A percentile compares a stretch with the other conserved stretches of the same genome.
These are phyloP conservation scores for Chaetoceros tenuissimus DNA, from an alignment of 108 stramenopile genomes.

Conservation along the genomic window DNA sequence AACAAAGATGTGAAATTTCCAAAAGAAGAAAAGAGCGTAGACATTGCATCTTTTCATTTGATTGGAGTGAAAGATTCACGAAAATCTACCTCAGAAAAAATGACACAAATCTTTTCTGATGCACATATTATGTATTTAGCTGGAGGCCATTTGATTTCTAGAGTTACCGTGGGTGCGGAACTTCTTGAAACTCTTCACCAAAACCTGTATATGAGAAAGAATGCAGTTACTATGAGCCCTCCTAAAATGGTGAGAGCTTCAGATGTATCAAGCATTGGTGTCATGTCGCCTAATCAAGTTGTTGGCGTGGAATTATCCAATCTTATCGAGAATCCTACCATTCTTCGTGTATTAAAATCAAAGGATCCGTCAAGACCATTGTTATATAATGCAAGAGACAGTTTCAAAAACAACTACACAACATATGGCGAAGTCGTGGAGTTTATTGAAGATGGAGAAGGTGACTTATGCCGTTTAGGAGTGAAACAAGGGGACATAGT, in stretches of 20 bases:
- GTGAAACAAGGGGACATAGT: neutral
- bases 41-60: neutral
- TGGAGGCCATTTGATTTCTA: too few species aligned
- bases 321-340: neutral
- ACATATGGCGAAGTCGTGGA: slow-evolving; percentile 1
- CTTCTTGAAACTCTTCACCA: too few species aligned
- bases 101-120: neutral
- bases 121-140: neutral
- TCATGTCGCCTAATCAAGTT: slow-evolving; percentile 4
- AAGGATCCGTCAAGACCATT: neutral
- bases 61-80: neutral
- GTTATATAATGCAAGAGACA: slow-evolving; percentile 1
- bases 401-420: neutral
- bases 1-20: too few species aligned
- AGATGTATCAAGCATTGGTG: neutral
- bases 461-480: neutral
- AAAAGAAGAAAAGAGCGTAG: too few species aligned
- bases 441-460: slow-evolving; percentile 3
- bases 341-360: neutral
- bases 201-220: too few species aligned
- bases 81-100: neutral
- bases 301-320: slow-evolving; percentile 1
- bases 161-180: too few species aligned
- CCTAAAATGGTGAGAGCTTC: neutral
- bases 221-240: too few species aligned